Conservation (phyloP, 345 rosid species). For the Populus deltoides region DNA sequence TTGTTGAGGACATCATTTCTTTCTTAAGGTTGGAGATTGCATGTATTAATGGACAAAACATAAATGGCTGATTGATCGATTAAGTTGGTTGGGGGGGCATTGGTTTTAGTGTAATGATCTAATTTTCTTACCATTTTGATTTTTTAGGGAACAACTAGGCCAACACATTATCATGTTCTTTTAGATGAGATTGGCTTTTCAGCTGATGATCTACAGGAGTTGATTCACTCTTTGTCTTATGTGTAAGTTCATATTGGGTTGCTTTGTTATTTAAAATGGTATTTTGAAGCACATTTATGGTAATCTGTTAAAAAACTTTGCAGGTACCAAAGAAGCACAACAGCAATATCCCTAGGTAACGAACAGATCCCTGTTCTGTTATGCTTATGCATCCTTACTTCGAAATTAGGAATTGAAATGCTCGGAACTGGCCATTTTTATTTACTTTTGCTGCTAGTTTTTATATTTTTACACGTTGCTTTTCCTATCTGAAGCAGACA, state of each 20-base stretch:
- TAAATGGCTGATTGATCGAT: not conserved
- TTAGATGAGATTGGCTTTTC: slow-evolving; percentile 29
- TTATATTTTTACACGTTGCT: not conserved
- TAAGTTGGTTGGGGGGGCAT: not conserved
- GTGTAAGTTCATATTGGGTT: slow-evolving; percentile 13
- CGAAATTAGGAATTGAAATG: not conserved
- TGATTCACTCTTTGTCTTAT: slow-evolving; percentile 28
- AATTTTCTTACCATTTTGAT: not conserved
- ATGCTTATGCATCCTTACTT: not conserved
- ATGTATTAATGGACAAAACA: not conserved
- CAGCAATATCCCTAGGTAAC: slow-evolving; percentile 26
- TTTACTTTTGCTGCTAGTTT: not conserved
- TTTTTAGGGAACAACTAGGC: slow-evolving; percentile 28
- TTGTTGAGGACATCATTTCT: not conserved
- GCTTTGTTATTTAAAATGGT: not conserved
- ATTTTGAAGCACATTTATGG: not conserved
- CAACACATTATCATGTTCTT: slow-evolving; percentile 31
- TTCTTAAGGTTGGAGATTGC: not conserved
- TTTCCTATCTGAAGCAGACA: not conserved
- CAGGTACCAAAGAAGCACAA: slow-evolving; percentile 31
- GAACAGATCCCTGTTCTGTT: not conserved
- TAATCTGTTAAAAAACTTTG: not conserved
- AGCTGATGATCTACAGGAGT: slow-evolving; percentile 25
- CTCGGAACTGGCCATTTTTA: not conserved
- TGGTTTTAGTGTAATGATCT: not conserved